Conservation (phyloP, 352 stramenopile genomes). For the Elongisporangium anandrum region DNA sequence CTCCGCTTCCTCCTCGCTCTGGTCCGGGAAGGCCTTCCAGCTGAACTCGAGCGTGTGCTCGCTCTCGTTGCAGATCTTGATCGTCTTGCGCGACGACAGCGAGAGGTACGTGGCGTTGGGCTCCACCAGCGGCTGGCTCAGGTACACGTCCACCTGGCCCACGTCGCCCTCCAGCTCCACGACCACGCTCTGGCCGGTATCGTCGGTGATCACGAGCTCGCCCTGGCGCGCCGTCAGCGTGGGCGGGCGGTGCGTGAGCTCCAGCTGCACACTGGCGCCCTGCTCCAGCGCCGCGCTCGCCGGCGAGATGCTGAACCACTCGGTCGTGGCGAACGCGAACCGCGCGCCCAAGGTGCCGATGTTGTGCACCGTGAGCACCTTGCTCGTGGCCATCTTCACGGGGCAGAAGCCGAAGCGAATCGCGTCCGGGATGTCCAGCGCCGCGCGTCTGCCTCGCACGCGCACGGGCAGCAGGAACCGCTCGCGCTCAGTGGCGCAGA, state of each 20-base stretch:
- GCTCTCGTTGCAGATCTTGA: conserved; percentile 93
- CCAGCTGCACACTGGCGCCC: conserved; percentile 71
- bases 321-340: conserved; percentile 68
- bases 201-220: conserved; percentile 81
- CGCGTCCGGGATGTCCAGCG: conserved; percentile 89
- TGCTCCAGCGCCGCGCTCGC: conserved; percentile 57
- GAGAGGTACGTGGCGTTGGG: conserved; percentile 90
- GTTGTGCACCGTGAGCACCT: conserved; percentile 88
- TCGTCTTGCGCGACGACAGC: conserved; percentile 81
- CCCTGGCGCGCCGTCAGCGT: conserved; percentile 41
- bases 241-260: conserved; percentile 51
- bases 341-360: conserved; percentile 73
- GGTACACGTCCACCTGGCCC: conserved; percentile 88
- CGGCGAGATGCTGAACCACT: conserved; percentile 63
- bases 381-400: conserved; percentile 78
- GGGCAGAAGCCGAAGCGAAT: conserved; percentile 84
- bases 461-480: conserved; percentile 92
- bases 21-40: conserved; percentile 89
- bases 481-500: conserved; percentile 93
- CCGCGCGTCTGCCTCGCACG: conserved; percentile 75
- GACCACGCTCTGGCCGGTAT: conserved; percentile 63
- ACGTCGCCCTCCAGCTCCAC: conserved; percentile 73
- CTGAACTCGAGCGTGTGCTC: conserved; percentile 89
- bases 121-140: conserved; percentile 83
- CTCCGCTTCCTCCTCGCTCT: conserved; percentile 75